Base-by-base conservation (phyloP, 805 yeast species). In the Sungouiella blattae region DNA sequence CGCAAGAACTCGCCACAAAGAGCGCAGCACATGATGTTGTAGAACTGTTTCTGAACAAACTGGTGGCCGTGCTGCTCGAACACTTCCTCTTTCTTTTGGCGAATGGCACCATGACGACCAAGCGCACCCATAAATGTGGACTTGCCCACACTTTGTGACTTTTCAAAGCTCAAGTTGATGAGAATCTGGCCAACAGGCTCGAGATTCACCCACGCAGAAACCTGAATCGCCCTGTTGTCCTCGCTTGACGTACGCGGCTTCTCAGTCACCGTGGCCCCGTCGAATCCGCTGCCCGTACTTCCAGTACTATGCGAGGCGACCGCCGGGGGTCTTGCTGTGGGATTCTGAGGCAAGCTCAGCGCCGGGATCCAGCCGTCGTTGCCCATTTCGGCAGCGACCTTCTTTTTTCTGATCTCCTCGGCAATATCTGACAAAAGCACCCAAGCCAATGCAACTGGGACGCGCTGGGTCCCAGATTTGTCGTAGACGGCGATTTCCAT, bases 11-110 rank as follows among this genome's bases (percentile, higher is more conserved):
- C 98, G 4, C 96, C 96, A 73, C 99, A 93, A 42, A 89, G 77
- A 1, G 98, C 96, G 68, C 99, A 93, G 47, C 93, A 78, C 97
- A 93, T 91, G 54, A 93, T 87, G 50, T 86, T 87, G 71, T 93
- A 93, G 57, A 89, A 88, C 57, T 88, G 96, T 50, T 87, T 91
- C 58, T 87, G 96, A 28, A 87, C 94, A 64, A 93, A 93, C 60
- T 87, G 94, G 64, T 93, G 99, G 12, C 99, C 99, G 57, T 87
- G 95, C 50, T 87, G 93, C 61, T 91, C 96, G 56, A 80, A 86
- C 2, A 93, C 87, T 47, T 86, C 94, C 53, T 81, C 87, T 49
- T 89, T 87, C 66, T 89, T 80, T 60, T 87, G 93, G 53, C 96
- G 83, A 46, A 93, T 91, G 43, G 99, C 99, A 67, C 97, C 98